A percentile compares a stretch with the other conserved stretches of the same genome.
phyloP scores from a whole-genome alignment of 2,329 filamentous ascomycete species.

The Xylaria digitata region DNA sequence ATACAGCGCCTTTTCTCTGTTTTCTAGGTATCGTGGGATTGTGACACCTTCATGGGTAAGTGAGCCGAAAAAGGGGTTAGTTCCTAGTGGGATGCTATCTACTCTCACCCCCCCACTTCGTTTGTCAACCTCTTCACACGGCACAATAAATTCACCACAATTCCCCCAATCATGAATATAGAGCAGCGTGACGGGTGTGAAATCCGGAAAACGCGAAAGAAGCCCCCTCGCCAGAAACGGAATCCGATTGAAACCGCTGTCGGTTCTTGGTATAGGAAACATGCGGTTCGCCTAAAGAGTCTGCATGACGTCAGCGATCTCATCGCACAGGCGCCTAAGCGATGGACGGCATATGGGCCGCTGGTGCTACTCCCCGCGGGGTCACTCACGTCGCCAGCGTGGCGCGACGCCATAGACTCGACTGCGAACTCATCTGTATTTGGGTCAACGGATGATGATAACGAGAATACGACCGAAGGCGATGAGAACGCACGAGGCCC shows the following conservation, averaged over 20 bases:
- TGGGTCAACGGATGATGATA: neutral
- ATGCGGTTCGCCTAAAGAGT: conserved; percentile 30
- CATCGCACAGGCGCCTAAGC: conserved; percentile 60
- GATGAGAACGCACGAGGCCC: conserved; percentile 42
- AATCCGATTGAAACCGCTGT: conserved; percentile 41
- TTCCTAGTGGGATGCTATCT: no score
- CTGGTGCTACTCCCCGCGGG: conserved; percentile 70
- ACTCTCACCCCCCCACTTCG: no score
- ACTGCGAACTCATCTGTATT: neutral
- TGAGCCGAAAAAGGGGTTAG: no score
- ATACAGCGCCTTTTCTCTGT: no score
- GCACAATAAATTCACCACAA: no score
- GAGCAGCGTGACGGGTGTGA: neutral
- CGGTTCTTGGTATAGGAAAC: conserved; percentile 16
- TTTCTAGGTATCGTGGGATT: no score
- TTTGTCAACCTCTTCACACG: no score
- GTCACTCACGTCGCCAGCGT: conserved; percentile 61
- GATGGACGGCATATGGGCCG: conserved; percentile 70
- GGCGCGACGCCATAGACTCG: conserved; percentile 53
- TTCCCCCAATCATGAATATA: conserved; percentile 10
- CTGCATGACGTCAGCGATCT: conserved; percentile 47
- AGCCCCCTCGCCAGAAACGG: conserved; percentile 21
- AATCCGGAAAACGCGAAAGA: conserved; percentile 1
- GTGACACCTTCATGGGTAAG: no score
- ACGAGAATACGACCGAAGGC: conserved; percentile 20